Conservation (phyloP, 257 asterid genomes). For the Solanum piurae region DNA sequence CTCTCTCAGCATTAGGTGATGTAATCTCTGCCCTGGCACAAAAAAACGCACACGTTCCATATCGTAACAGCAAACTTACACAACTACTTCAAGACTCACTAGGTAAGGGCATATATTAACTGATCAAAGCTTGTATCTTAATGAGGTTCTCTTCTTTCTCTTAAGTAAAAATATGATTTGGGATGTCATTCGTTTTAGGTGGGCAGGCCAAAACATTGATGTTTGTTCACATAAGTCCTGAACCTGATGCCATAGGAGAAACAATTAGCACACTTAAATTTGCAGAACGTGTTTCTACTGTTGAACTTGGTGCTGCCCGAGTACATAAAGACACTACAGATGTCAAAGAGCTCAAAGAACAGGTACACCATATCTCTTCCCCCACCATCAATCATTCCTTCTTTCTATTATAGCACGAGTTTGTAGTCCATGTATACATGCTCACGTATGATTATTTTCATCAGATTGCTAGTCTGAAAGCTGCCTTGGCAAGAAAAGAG, state of each 20-base stretch:
- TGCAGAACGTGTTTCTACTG: slow-evolving; percentile 97
- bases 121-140: background rate
- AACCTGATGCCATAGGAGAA: slow-evolving; percentile 85
- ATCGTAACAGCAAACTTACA: slow-evolving; percentile 91
- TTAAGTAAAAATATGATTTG: slow-evolving; percentile 1
- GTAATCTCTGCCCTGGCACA: slow-evolving; percentile 92
- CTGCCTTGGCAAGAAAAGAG: slow-evolving; percentile 63
- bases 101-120: slow-evolving; percentile 43
- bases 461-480: slow-evolving; percentile 77
- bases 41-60: slow-evolving; percentile 82
- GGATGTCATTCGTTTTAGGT: slow-evolving; percentile 26
- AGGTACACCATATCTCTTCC: slow-evolving; percentile 26
- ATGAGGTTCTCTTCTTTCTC: background rate
- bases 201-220: slow-evolving; percentile 97
- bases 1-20: slow-evolving; percentile 97
- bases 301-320: slow-evolving; percentile 97
- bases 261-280: slow-evolving; percentile 91
- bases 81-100: slow-evolving; percentile 98
- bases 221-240: slow-evolving; percentile 98
- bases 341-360: slow-evolving; percentile 90
- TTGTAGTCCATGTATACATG: background rate
- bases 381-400: background rate
- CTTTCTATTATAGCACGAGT: background rate
- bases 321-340: slow-evolving; percentile 76
- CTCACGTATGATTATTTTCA: background rate